These are phyloP conservation scores for Leccinum olivaceopallidum DNA, from an alignment of 768 basidiomycete species.

Conservation along the genomic window DNA sequence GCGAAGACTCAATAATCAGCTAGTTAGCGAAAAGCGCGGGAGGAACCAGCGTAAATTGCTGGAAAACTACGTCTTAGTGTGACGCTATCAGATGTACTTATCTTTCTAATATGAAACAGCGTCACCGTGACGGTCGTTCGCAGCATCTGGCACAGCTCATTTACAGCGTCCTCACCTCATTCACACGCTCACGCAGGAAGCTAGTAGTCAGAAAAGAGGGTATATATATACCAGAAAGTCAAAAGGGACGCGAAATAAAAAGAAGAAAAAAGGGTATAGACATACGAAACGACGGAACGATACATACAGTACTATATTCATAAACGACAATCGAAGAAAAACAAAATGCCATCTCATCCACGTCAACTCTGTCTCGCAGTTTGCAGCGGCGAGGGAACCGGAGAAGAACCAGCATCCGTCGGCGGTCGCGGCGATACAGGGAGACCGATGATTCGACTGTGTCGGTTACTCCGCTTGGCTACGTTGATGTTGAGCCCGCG, in stretches of 20 bases:
- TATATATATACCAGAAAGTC: conserved; percentile 20
- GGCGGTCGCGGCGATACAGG: conserved; percentile 44
- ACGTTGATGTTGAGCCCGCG: too few species aligned
- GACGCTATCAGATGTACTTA: too few species aligned
- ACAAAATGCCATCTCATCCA: background rate
- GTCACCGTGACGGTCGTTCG: too few species aligned
- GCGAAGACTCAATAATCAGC: too few species aligned
- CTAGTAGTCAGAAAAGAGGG: conserved; percentile 15
- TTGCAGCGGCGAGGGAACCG: conserved; percentile 20
- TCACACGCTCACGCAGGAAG: conserved; percentile 1
- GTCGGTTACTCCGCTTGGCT: conserved; percentile 57
- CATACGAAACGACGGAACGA: conserved; percentile 17
- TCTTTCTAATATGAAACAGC: too few species aligned
- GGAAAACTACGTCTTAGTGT: too few species aligned
- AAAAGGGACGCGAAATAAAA: background rate
- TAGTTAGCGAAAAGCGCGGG: too few species aligned
- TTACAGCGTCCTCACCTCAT: too few species aligned
- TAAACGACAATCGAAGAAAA: background rate
- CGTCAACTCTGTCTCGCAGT: conserved; percentile 29
- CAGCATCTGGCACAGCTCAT: too few species aligned
- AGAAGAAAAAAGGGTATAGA: conserved; percentile 31
- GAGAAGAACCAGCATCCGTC: conserved; percentile 13
- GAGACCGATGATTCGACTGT: conserved; percentile 63
- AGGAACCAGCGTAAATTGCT: too few species aligned
- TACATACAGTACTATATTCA: conserved; percentile 11